These are phyloP conservation scores for Mucor mucedo DNA, from an alignment of 371 early-diverging fungal genomes.

Conservation along the genomic window DNA sequence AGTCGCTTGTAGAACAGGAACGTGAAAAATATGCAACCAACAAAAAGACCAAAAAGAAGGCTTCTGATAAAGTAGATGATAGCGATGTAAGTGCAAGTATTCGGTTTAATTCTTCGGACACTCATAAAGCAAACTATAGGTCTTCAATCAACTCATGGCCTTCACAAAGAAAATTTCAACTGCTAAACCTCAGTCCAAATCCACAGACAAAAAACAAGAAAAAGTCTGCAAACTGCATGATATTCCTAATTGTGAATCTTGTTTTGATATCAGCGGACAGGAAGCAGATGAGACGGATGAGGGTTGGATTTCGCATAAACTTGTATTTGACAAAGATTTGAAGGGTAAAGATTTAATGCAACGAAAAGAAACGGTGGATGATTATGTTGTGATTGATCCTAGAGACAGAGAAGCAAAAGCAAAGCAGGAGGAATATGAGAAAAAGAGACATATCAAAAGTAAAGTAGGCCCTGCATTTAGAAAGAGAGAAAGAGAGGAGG, in stretches of 20 bases:
- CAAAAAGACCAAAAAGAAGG: conserved; percentile 35
- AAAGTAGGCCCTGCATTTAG: conserved; percentile 29
- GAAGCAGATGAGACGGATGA: conserved; percentile 46
- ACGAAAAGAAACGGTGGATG: conserved; percentile 68
- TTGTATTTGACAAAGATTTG: conserved; percentile 71
- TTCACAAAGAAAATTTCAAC: conserved; percentile 48
- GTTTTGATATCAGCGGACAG: conserved; percentile 36
- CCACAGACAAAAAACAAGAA: conserved; percentile 26
- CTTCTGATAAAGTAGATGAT: conserved; percentile 32
- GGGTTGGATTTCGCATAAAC: conserved; percentile 75
- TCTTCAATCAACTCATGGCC: conserved; percentile 46
- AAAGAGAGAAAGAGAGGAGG: conserved; percentile 22
- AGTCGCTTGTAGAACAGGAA: conserved; percentile 58
- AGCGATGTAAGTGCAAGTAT: conserved; percentile 37
- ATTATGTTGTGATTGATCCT: conserved; percentile 82
- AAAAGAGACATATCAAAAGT: conserved; percentile 29
- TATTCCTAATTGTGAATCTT: conserved; percentile 71
- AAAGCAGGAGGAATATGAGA: conserved; percentile 43
- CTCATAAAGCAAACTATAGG: conserved; percentile 18
- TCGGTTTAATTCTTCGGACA: background rate
- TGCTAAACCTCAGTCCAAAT: conserved; percentile 13
- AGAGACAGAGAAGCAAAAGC: conserved; percentile 51
- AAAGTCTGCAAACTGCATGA: conserved; percentile 66
- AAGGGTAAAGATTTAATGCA: conserved; percentile 68
- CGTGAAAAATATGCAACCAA: conserved; percentile 56